phyloP scores from a whole-genome alignment of 1,284 basidiomycete species.

The Thelephora terrestris region DNA sequence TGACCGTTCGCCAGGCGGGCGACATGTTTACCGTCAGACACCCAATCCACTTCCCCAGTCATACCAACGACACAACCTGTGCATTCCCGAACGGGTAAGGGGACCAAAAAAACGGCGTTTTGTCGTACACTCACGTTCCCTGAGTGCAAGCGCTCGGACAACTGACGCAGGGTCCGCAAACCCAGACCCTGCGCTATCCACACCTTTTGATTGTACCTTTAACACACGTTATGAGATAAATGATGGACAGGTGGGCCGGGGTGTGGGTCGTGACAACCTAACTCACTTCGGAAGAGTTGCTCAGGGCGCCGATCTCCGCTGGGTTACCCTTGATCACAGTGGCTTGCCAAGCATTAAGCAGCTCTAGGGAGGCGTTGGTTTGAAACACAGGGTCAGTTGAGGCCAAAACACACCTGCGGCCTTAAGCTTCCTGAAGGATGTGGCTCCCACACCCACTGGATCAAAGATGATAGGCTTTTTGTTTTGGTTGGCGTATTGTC shows the following conservation, averaged over 20 bases:
- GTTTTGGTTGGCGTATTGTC: slow-evolving; percentile 56
- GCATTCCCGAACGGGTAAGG: neutral
- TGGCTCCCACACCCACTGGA: slow-evolving; percentile 90
- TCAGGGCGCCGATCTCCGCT: slow-evolving; percentile 77
- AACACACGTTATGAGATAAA: neutral
- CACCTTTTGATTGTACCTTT: slow-evolving; percentile 74
- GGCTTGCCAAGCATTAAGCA: slow-evolving; percentile 81
- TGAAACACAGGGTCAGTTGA: neutral
- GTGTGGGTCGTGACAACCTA: neutral
- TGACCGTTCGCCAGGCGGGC: slow-evolving; percentile 73
- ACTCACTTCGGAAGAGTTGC: slow-evolving; percentile 62
- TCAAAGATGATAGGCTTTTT: slow-evolving; percentile 85
- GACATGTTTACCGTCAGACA: slow-evolving; percentile 74
- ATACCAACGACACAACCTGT: slow-evolving; percentile 75
- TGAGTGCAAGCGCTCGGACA: slow-evolving; percentile 61
- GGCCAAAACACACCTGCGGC: slow-evolving; percentile 33
- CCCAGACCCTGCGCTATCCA: slow-evolving; percentile 73
- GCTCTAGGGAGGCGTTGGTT: slow-evolving; percentile 29
- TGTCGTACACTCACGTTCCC: slow-evolving; percentile 57
- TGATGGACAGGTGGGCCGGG: neutral
- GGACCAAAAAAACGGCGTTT: neutral
- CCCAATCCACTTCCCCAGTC: slow-evolving; percentile 77
- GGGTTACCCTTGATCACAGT: slow-evolving; percentile 95
- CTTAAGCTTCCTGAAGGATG: slow-evolving; percentile 54
- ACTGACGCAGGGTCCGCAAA: slow-evolving; percentile 70